Evolutionary conservation across 139 green algal species (phyloP).

Genomic region (Medakamo hakoo): DNA sequence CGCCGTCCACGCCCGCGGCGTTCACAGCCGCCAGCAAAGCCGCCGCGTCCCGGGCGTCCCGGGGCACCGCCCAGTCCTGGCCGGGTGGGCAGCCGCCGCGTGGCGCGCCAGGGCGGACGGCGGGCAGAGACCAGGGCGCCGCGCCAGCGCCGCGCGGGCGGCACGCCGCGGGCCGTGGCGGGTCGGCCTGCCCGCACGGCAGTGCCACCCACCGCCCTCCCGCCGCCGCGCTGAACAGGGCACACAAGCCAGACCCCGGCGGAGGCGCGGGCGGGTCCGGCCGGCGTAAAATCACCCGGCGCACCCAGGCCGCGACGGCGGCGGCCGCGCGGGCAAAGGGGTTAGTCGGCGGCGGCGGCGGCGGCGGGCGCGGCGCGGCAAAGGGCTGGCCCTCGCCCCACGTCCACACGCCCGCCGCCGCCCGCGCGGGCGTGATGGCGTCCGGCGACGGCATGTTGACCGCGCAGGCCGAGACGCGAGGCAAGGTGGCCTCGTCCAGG

Average conservation of each 20-base stretch:
- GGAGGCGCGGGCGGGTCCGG: neutral
- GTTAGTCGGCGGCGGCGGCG: neutral
- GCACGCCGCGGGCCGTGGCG: conserved; percentile 6
- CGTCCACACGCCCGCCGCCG: conserved; percentile 35
- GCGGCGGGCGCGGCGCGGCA: neutral
- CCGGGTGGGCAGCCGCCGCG: conserved; percentile 23
- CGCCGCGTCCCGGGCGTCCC: conserved; percentile 26
- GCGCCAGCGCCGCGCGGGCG: neutral
- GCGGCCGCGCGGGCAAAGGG: too few relatives aligned
- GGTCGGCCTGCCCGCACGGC: conserved; percentile 1
- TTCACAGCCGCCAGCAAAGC: conserved; percentile 10
- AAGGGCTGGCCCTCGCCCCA: conserved; percentile 35
- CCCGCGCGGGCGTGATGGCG: conserved; percentile 29
- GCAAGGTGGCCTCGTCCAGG: conserved; percentile 13
- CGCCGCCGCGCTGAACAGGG: conserved; percentile 10
- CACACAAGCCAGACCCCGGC: conserved; percentile 10
- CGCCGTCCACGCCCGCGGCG: neutral
- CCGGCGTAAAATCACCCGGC: neutral
- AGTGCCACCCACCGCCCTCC: conserved; percentile 23
- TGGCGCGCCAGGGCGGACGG: too few relatives aligned
- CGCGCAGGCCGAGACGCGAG: conserved; percentile 22
- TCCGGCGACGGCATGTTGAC: conserved; percentile 46
- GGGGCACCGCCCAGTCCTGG: conserved; percentile 13
- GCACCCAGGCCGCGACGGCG: neutral
- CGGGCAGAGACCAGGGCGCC: conserved; percentile 3